A percentile compares a stretch with the other conserved stretches of the same genome.
Conservation (phyloP, 2,329 filamentous ascomycete species). For the Pseudogymnoascus sp. region DNA sequence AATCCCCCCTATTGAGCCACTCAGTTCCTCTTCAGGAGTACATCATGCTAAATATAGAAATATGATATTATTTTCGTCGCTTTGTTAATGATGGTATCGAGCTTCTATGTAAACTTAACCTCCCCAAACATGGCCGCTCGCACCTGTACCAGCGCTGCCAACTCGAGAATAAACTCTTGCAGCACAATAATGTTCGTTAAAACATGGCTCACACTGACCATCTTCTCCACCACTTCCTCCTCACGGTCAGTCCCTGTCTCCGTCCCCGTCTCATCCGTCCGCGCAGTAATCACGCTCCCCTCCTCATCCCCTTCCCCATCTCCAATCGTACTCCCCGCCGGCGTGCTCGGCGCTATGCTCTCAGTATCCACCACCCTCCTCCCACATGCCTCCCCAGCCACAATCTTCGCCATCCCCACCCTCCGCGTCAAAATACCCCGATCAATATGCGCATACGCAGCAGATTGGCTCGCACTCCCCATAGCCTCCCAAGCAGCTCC, state of each 20-base stretch:
- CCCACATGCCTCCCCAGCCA: background rate
- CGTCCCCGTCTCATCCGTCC: conserved; percentile 11
- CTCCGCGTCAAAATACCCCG: conserved; percentile 51
- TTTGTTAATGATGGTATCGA: background rate
- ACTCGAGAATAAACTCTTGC: conserved; percentile 71
- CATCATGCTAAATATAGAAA: background rate
- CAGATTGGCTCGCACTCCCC: conserved; percentile 39
- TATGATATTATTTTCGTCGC: background rate
- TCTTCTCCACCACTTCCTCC: conserved; percentile 24
- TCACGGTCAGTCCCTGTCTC: conserved; percentile 22
- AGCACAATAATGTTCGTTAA: conserved; percentile 72
- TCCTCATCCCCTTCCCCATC: conserved; percentile 23
- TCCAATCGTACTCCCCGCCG: conserved; percentile 14
- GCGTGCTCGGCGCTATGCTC: conserved; percentile 9
- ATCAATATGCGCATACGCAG: conserved; percentile 56
- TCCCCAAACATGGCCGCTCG: conserved; percentile 70
- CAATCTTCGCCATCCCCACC: conserved; percentile 40
- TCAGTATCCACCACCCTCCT: conserved; percentile 11
- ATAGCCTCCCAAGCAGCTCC: background rate
- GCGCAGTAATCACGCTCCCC: conserved; percentile 7
- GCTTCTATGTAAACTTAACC: conserved; percentile 49
- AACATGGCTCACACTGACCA: conserved; percentile 65
- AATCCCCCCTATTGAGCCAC: background rate
- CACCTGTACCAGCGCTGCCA: conserved; percentile 67
- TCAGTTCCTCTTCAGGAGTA: background rate